These are phyloP conservation scores for Lepiota subincarnata DNA, from an alignment of 768 basidiomycete genomes.

Conservation along the genomic window DNA sequence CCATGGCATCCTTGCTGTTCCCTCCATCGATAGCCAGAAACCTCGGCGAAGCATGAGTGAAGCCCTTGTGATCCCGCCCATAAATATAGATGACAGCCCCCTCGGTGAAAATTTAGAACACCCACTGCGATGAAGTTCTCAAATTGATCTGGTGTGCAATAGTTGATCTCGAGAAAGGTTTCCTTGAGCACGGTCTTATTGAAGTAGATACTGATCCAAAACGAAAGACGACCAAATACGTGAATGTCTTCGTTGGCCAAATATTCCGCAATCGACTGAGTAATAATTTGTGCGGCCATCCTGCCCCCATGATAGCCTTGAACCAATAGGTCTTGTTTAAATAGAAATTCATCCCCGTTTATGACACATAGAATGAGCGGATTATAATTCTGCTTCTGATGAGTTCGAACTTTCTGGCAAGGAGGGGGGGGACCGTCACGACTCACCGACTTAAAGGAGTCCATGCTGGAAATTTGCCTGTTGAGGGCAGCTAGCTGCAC, in stretches of 20 bases:
- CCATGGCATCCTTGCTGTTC: conserved; percentile 53
- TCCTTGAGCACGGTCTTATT: conserved; percentile 56
- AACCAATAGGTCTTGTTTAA: conserved; percentile 51
- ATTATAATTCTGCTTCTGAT: conserved; percentile 45
- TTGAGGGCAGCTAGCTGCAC: conserved; percentile 62
- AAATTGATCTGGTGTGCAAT: conserved; percentile 63
- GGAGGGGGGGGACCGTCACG: not conserved
- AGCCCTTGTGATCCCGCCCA: conserved; percentile 38
- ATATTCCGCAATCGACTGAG: conserved; percentile 65
- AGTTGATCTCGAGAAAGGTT: conserved; percentile 43
- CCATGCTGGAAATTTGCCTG: conserved; percentile 56
- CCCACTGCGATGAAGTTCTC: conserved; percentile 59
- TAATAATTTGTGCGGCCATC: conserved; percentile 59
- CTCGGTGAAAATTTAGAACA: conserved; percentile 5
- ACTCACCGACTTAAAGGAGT: conserved; percentile 45
- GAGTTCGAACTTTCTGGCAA: not conserved
- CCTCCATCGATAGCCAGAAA: conserved; percentile 72
- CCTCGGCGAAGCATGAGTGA: conserved; percentile 69
- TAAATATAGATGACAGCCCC: conserved; percentile 6
- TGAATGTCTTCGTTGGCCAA: conserved; percentile 59
- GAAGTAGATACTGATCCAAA: conserved; percentile 72
- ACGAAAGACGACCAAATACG: conserved; percentile 60
- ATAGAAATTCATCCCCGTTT: conserved; percentile 69
- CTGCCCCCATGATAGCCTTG: conserved; percentile 68
- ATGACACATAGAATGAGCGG: conserved; percentile 72